Evolutionary conservation across 257 asterid genomes (phyloP).

Genomic region (Gardenia jasminoides): DNA sequence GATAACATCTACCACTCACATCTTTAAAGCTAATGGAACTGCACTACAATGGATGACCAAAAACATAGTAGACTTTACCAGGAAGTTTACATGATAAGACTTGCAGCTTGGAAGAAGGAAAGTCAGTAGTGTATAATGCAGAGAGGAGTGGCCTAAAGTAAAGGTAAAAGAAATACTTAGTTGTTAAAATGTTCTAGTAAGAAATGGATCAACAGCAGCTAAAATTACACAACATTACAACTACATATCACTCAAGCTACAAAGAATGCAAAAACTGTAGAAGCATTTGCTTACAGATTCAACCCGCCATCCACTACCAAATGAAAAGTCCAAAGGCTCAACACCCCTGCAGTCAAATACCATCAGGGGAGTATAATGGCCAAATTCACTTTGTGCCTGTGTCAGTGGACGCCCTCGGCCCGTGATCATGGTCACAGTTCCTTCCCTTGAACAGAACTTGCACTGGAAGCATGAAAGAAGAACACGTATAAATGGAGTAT

Average conservation of each 20-base stretch:
- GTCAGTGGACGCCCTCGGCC: conserved; percentile 81
- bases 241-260: background rate
- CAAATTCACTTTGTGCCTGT: conserved; percentile 51
- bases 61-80: background rate
- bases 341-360: conserved; percentile 33
- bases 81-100: background rate
- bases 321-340: conserved; percentile 53
- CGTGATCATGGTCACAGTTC: conserved; percentile 66
- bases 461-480: conserved; percentile 47
- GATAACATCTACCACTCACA: background rate
- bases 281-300: conserved; percentile 61
- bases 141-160: background rate
- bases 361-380: conserved; percentile 35
- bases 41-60: background rate
- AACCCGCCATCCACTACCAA: conserved; percentile 80
- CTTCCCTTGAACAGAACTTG: conserved; percentile 87
- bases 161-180: background rate
- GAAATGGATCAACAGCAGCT: background rate
- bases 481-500: background rate
- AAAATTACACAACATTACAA: background rate
- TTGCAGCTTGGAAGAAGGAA: background rate
- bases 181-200: background rate
- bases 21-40: background rate
- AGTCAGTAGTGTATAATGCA: background rate
- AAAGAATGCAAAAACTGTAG: conserved; percentile 3